Percentiles rank a stretch among this genome's conserved stretches.
phyloP scores from a whole-genome alignment of 495 filamentous ascomycete species.

The Astrothelium macrocarpum region DNA sequence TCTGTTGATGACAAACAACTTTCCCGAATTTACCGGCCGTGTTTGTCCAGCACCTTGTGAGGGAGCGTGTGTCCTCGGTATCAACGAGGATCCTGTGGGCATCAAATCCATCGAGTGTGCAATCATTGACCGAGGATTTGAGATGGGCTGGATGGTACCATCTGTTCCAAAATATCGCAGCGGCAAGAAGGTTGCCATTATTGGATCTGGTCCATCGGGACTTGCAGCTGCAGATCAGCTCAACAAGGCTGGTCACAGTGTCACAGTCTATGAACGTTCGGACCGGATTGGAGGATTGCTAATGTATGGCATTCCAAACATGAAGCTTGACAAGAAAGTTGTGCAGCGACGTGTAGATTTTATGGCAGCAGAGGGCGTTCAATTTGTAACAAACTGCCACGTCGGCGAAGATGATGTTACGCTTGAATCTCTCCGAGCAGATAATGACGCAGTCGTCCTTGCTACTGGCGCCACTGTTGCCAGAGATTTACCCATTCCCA shows the following conservation, averaged over 20 bases:
- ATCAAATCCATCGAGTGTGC: conserved; percentile 99
- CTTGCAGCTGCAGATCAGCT: conserved; percentile 90
- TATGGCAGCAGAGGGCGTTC: conserved; percentile 86
- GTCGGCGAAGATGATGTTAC: conserved; percentile 72
- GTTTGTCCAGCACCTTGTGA: conserved; percentile 98
- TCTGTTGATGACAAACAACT: conserved; percentile 98
- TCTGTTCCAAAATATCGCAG: conserved; percentile 68
- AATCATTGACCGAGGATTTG: conserved; percentile 97
- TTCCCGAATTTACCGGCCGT: conserved; percentile 97
- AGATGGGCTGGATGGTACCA: conserved; percentile 99
- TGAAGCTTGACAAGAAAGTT: conserved; percentile 99
- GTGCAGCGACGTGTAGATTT: conserved; percentile 94
- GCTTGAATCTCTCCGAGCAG: conserved; percentile 63
- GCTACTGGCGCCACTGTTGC: conserved; percentile 96
- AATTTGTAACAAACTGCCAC: conserved; percentile 65
- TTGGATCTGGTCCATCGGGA: conserved; percentile 91
- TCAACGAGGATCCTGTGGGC: conserved; percentile 96
- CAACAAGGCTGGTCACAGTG: conserved; percentile 82
- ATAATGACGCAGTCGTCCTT: conserved; percentile 82
- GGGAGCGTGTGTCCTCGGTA: conserved; percentile 93
- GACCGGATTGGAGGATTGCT: conserved; percentile 89
- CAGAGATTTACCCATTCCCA: conserved; percentile 87
- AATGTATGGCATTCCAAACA: conserved; percentile 99
- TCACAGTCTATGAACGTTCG: conserved; percentile 93
- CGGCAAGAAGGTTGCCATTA: conserved; percentile 84